Evolutionary conservation across 1,284 basidiomycete genomes (phyloP), one percentile per base, ranked within the genome.

Genomic region (Spongiforma sp.): DNA sequence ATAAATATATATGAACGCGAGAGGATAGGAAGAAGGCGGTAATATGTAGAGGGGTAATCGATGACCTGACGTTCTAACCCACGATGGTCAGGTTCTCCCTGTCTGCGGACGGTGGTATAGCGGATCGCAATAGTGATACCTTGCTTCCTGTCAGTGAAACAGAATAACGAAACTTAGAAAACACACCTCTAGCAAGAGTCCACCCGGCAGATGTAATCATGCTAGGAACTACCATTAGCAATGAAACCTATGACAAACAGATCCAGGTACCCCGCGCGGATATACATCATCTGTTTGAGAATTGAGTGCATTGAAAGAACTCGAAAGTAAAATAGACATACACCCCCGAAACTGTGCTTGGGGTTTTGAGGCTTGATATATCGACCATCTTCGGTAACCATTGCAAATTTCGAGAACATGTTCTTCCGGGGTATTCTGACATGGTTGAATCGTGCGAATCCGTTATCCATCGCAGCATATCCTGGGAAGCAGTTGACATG

Each of bases 321-420:
- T 33, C 52, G 46, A 43, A 52, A 55, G 32, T 1, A 8, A 19
- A 17, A 58, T 36, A 43, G 53, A 82, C 86, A 75, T 71, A 91
- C 90, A 11, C 92, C 90, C 59, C 91, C 90, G 71, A 93, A 94
- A 67, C 86, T 89, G 15, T 94, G 77, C 74, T 93, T 94, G 5
- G 87, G 83, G 69, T 91, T 90, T 19, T 87, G 87, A 19, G 93
- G 92, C 66, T 84, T 82, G 34, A 89, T 71, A 72, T 94, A 95
- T 68, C 81, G 77, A 7, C 90, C 91, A 1, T 87, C 86, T 50
- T 86, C 80, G 1, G 90, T 89, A 34, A 94, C 88, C 60, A 85
- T 83, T 3, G 93, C 87, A 68, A 93, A 93, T 64, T 87, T 88
- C 46, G 86, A 89, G 12, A 94, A 84, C 92, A 95, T 94, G 61